Conservation (phyloP, 805 yeast species). For the Peterozyma toletana region DNA sequence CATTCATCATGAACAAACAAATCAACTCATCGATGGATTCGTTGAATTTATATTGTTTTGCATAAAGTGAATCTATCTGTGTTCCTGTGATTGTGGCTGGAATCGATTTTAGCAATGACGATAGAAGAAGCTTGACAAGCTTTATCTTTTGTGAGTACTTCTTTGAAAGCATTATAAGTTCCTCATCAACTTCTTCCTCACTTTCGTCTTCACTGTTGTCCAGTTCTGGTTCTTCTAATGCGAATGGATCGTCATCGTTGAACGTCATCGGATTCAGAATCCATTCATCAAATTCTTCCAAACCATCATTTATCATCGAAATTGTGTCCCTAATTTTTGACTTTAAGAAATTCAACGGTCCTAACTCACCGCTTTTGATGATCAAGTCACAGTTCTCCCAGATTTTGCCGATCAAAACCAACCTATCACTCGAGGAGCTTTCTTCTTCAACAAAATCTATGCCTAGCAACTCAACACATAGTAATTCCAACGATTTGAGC, state of each 20-base stretch:
- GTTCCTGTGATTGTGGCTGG: slow-evolving; percentile 24
- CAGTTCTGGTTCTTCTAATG: slow-evolving; percentile 25
- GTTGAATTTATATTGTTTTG: slow-evolving; percentile 30
- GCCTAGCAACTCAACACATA: slow-evolving; percentile 14
- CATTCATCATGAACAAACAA: slow-evolving; percentile 43
- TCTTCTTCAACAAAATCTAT: slow-evolving; percentile 16
- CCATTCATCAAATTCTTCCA: slow-evolving; percentile 68
- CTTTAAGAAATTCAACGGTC: slow-evolving; percentile 48
- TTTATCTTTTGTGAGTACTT: slow-evolving; percentile 47
- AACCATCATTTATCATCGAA: slow-evolving; percentile 48
- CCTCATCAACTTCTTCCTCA: slow-evolving; percentile 16
- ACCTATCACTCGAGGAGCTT: slow-evolving; percentile 30
- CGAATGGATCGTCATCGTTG: slow-evolving; percentile 47
- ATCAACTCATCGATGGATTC: slow-evolving; percentile 50
- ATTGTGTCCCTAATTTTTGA: slow-evolving; percentile 35
- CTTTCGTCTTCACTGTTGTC: slow-evolving; percentile 23
- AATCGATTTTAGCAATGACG: slow-evolving; percentile 52
- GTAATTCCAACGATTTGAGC: slow-evolving; percentile 9
- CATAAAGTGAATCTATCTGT: slow-evolving; percentile 16
- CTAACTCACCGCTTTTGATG: slow-evolving; percentile 32
- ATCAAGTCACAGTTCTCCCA: slow-evolving; percentile 64
- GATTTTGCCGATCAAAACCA: slow-evolving; percentile 56
- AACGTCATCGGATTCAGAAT: slow-evolving; percentile 45
- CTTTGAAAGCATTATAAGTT: slow-evolving; percentile 27
- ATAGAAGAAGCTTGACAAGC: slow-evolving; percentile 49